Base-by-base conservation (phyloP, 2,329 filamentous ascomycete genomes). In the Penicillium sp. region DNA sequence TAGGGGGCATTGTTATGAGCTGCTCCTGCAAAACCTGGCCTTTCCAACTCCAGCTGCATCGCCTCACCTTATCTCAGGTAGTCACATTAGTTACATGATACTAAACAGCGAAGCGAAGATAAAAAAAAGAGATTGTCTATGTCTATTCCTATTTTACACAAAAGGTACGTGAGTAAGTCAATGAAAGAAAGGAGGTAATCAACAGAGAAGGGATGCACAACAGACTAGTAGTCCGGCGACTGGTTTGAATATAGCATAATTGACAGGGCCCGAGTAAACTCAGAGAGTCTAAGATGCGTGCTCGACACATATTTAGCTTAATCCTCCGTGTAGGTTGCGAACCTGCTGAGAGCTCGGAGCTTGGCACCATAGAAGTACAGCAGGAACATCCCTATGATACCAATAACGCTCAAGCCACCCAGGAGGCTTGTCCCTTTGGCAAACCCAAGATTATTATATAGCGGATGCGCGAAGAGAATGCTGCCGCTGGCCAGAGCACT, bases 321-420 rank as follows among this genome's bases (percentile, higher is more conserved):
- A 45, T 45, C 42, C 18, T 21, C 42, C 42, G 42, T 20, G 42
- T 38, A 38, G 6, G 28, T 49, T 26, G 64, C 69, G 60, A 72
- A 73, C 57, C 65, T 69, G 38, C 65, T 69, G 59, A 66, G 59
- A 40, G 68, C 64, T 46, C 70, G 65, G 47, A 73, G 61, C 42
- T 52, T 63, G 12, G 61, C 62, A 33, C 71, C 71, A 55, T 64
- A 66, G 50, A 63, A 65, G 59, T 66, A 73, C 57, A 73, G 61
- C 16, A 63, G 48, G 52, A 64, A 71, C 28, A 73, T 68, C 20
- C 71, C 71, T 28, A 72, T 52, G 26, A 71, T 65, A 16, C 70
- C 69, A 57, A 66, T 66, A 7, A 71, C 68, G 49, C 67, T 72
- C 59, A 74, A 56, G 1, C 73, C 77, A 65, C 47, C 76, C 59